phyloP scores from a whole-genome alignment of 768 basidiomycete genomes.

The Coprinopsis sp. region DNA sequence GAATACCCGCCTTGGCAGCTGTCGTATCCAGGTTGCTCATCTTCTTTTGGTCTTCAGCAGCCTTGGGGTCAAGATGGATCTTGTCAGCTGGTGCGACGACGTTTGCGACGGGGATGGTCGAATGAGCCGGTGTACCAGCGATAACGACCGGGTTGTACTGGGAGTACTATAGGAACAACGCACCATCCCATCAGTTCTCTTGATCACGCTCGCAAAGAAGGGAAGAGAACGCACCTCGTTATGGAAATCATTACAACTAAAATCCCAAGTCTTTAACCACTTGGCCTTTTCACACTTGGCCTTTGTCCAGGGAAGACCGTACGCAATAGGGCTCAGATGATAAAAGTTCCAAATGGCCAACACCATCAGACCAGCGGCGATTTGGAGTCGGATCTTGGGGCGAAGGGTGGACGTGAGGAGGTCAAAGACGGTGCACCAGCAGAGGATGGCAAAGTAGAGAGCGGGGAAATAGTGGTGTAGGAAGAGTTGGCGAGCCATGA shows the following conservation, averaged over 20 bases:
- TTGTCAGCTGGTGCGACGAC: too few species aligned
- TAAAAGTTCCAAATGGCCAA: slow-evolving; percentile 75
- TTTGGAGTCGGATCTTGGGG: slow-evolving; percentile 73
- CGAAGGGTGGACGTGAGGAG: slow-evolving; percentile 73
- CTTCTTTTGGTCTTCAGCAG: slow-evolving; percentile 10
- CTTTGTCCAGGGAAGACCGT: slow-evolving; percentile 87
- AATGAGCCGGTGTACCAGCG: background rate
- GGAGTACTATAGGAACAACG: slow-evolving; percentile 29
- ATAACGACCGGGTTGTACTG: slow-evolving; percentile 39
- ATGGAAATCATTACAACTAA: slow-evolving; percentile 74
- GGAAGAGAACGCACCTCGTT: slow-evolving; percentile 48
- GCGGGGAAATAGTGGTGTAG: slow-evolving; percentile 98
- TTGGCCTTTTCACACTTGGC: slow-evolving; percentile 66
- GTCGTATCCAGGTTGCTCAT: slow-evolving; percentile 23
- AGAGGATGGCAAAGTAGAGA: slow-evolving; percentile 86
- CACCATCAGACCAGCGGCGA: slow-evolving; percentile 69
- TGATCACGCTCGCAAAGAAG: too few species aligned
- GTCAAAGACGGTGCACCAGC: slow-evolving; percentile 77
- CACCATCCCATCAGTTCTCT: slow-evolving; percentile 1
- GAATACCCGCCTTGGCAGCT: slow-evolving; percentile 40
- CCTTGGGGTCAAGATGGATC: slow-evolving; percentile 5
- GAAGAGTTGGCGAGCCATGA: slow-evolving; percentile 97
- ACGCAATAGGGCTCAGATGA: slow-evolving; percentile 76
- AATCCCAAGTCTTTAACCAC: slow-evolving; percentile 96
- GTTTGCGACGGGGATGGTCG: slow-evolving; percentile 7